phyloP scores from a whole-genome alignment of 2,329 filamentous ascomycete species.

The Aureobasidium zeae region DNA sequence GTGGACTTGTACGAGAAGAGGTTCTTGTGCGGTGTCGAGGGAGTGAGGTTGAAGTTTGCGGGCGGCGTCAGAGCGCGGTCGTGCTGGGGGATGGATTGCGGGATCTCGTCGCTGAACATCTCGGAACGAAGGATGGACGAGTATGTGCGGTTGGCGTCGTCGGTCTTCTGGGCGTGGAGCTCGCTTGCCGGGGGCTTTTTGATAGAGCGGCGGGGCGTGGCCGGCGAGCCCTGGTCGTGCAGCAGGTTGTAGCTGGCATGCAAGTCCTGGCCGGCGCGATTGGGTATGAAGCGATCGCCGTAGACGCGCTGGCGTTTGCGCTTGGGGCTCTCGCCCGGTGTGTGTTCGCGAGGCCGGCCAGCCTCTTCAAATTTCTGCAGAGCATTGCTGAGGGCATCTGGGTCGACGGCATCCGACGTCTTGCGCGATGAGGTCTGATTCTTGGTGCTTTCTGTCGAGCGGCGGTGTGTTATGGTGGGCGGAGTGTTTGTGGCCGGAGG shows the following conservation, averaged over 20 bases:
- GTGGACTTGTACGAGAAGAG: conserved; percentile 77
- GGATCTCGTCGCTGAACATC: conserved; percentile 83
- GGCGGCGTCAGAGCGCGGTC: conserved; percentile 66
- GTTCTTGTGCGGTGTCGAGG: conserved; percentile 95
- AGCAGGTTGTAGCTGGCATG: conserved; percentile 87
- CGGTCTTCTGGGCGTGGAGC: conserved; percentile 86
- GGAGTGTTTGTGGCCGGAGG: conserved; percentile 53
- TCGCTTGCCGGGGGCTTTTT: conserved; percentile 81
- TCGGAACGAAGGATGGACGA: conserved; percentile 80
- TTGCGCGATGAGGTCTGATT: conserved; percentile 20
- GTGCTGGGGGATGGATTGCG: conserved; percentile 59
- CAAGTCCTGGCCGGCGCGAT: conserved; percentile 83
- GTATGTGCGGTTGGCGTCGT: conserved; percentile 92
- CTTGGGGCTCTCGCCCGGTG: conserved; percentile 56
- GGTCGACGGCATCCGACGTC: conserved; percentile 48
- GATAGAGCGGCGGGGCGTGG: conserved; percentile 77
- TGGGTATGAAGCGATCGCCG: conserved; percentile 76
- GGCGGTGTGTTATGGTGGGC: conserved; percentile 44
- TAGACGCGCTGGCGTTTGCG: conserved; percentile 60
- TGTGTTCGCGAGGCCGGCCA: conserved; percentile 50
- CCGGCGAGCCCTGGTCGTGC: conserved; percentile 85
- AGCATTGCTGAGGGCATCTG: conserved; percentile 50
- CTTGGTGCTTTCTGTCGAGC: conserved; percentile 24
- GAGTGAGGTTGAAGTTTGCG: conserved; percentile 63
- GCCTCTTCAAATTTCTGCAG: conserved; percentile 53